Evolutionary conservation across 1,139 yeast species (phyloP).

Genomic region (Diutina mesorugosa): DNA sequence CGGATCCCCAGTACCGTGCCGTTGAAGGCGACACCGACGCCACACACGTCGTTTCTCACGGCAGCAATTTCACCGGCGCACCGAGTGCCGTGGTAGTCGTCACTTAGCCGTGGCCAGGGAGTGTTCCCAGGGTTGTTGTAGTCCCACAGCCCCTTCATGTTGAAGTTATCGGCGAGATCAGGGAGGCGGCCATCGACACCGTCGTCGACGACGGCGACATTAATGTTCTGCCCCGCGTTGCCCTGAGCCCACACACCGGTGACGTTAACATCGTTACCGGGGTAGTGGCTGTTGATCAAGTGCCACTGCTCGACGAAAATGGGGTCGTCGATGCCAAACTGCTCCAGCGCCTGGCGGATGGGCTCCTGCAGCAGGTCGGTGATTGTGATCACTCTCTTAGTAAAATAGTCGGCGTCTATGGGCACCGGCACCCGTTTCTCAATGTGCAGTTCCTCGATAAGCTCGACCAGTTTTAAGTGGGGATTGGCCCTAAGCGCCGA

Average conservation of each 20-base stretch:
- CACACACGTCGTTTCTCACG: constrained; percentile 79
- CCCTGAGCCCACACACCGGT: constrained; percentile 77
- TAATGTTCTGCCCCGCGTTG: constrained; percentile 70
- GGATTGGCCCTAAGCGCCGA: constrained; percentile 14
- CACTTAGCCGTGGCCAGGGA: constrained; percentile 72
- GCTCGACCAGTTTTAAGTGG: constrained; percentile 31
- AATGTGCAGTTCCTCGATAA: constrained; percentile 35
- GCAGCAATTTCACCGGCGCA: constrained; percentile 98
- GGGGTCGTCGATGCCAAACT: constrained; percentile 67
- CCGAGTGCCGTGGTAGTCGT: constrained; percentile 92
- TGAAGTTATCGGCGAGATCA: constrained; percentile 64
- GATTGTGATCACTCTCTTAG: constrained; percentile 6
- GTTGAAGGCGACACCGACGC: constrained; percentile 85
- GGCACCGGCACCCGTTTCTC: constrained; percentile 33
- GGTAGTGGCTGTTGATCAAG: constrained; percentile 52
- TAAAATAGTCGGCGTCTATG: constrained; percentile 7
- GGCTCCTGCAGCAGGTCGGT: constrained; percentile 37
- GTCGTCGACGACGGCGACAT: constrained; percentile 87
- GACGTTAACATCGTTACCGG: constrained; percentile 82
- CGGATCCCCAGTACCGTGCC: constrained; percentile 86
- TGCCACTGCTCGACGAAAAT: constrained; percentile 83
- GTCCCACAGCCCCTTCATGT: constrained; percentile 77
- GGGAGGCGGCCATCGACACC: constrained; percentile 74
- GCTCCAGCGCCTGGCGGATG: constrained; percentile 30
- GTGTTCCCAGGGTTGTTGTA: constrained; percentile 63